phyloP scores from a whole-genome alignment of 1,139 yeast genomes.

The Saccharomyces hybrid region DNA sequence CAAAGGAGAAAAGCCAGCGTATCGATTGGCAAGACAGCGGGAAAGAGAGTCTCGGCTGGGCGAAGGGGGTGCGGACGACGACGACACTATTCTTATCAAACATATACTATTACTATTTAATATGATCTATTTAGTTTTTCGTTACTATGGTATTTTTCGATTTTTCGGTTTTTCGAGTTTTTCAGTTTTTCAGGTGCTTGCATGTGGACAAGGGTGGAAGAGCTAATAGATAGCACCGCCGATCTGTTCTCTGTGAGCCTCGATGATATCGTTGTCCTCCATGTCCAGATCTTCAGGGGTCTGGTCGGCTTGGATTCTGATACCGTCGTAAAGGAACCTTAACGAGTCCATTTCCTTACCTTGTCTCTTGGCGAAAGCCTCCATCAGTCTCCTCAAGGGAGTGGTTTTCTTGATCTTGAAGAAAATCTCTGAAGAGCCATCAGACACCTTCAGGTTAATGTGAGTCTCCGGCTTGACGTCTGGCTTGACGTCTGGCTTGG shows the following conservation, averaged over 20 bases:
- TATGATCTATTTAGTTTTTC: not conserved
- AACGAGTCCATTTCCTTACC: conserved; percentile 79
- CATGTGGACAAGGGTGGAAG: too few relatives aligned
- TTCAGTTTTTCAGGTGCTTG: too few relatives aligned
- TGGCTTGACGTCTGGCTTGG: conserved; percentile 31
- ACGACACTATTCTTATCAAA: not conserved
- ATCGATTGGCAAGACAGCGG: not conserved
- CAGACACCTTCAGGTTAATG: conserved; percentile 88
- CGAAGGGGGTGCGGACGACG: not conserved
- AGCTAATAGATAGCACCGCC: conserved; percentile 34
- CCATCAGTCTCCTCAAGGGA: conserved; percentile 90
- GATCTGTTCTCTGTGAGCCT: conserved; percentile 95
- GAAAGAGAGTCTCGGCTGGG: not conserved
- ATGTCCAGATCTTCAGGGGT: conserved; percentile 89
- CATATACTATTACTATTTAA: not conserved
- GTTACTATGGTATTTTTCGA: not conserved
- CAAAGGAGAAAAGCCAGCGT: not conserved
- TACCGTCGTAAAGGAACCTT: conserved; percentile 89
- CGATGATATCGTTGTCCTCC: conserved; percentile 93
- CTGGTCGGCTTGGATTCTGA: conserved; percentile 79
- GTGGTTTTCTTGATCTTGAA: conserved; percentile 93
- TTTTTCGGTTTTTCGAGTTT: not conserved
- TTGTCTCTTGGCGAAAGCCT: conserved; percentile 95
- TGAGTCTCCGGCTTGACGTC: conserved; percentile 58
- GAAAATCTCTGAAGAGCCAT: conserved; percentile 86